A percentile compares a stretch with the other conserved stretches of the same genome.
These are phyloP conservation scores for Biscogniauxia marginata DNA, from an alignment of 2,329 filamentous ascomycete species.

Conservation along the genomic window DNA sequence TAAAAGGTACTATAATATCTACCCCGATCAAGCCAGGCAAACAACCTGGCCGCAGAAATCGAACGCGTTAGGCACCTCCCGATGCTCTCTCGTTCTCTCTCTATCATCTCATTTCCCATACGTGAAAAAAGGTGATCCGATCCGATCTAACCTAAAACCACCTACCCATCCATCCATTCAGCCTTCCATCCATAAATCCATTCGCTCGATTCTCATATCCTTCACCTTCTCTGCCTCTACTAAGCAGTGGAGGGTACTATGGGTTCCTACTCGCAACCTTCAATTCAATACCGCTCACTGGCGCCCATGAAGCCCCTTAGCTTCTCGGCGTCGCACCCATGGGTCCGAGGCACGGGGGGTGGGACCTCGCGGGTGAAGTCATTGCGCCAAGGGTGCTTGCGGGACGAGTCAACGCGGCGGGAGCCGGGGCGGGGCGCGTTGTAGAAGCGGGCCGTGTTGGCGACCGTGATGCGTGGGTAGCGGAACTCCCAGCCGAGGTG, in stretches of 20 bases:
- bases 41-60: too few relatives aligned
- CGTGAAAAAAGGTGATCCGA: too few relatives aligned
- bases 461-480: constrained; percentile 31
- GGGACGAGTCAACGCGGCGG: constrained; percentile 3
- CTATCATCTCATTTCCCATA: too few relatives aligned
- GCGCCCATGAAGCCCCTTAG: constrained; percentile 7
- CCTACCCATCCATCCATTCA: not conserved
- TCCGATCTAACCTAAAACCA: too few relatives aligned
- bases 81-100: too few relatives aligned
- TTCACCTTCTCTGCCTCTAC: not conserved
- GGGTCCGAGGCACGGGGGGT: constrained; percentile 18
- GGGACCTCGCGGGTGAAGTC: constrained; percentile 24
- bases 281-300: not conserved
- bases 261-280: too few relatives aligned
- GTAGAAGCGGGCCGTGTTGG: constrained; percentile 19
- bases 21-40: too few relatives aligned
- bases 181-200: not conserved
- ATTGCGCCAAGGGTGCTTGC: constrained; percentile 26
- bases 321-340: constrained; percentile 17
- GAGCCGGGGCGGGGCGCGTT: constrained; percentile 19
- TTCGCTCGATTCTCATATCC: not conserved
- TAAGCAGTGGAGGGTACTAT: too few relatives aligned
- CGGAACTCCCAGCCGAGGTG: constrained; percentile 33
- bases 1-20: too few relatives aligned
- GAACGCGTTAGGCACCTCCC: too few relatives aligned